Conservation (phyloP, 1,284 basidiomycete species). For the Papiliotrema laurentii region DNA sequence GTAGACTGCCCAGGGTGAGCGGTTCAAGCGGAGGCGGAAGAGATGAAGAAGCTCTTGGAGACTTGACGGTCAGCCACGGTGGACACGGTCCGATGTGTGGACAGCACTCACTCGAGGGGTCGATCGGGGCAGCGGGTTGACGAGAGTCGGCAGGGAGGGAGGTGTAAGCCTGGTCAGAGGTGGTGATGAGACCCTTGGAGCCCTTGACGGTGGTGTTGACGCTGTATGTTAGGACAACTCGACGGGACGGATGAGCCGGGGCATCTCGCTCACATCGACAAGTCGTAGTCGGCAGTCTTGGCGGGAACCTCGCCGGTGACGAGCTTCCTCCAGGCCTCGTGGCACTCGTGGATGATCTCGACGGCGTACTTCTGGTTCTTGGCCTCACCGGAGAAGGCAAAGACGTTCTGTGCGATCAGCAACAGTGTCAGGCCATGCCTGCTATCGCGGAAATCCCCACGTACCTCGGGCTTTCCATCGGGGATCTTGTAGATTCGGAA, state of each 20-base stretch:
- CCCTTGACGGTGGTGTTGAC: conserved; percentile 62
- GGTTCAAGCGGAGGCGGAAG: conserved; percentile 64
- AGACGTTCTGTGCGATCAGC: conserved; percentile 62
- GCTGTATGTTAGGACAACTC: conserved; percentile 25
- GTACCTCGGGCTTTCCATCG: conserved; percentile 88
- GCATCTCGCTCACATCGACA: conserved; percentile 66
- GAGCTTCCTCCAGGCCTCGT: conserved; percentile 97
- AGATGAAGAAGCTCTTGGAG: conserved; percentile 46
- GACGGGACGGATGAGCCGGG: background rate
- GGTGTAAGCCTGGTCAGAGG: conserved; percentile 63
- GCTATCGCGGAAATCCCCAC: conserved; percentile 4
- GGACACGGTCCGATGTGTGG: too few relatives aligned
- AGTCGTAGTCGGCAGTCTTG: conserved; percentile 65
- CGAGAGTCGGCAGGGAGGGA: conserved; percentile 72
- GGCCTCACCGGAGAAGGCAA: conserved; percentile 98
- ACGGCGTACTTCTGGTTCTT: conserved; percentile 99
- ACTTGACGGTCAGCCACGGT: conserved; percentile 17
- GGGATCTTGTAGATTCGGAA: conserved; percentile 92
- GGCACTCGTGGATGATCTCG: conserved; percentile 97
- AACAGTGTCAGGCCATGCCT: background rate
- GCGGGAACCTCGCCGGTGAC: conserved; percentile 70
- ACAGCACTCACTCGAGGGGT: conserved; percentile 68
- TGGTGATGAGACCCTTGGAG: conserved; percentile 64
- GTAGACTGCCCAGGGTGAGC: background rate
- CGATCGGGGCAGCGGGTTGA: conserved; percentile 77